A percentile compares a stretch with the other conserved stretches of the same genome.
Conservation (phyloP, 2,329 filamentous ascomycete genomes). For the Colletotrichum lentis region DNA sequence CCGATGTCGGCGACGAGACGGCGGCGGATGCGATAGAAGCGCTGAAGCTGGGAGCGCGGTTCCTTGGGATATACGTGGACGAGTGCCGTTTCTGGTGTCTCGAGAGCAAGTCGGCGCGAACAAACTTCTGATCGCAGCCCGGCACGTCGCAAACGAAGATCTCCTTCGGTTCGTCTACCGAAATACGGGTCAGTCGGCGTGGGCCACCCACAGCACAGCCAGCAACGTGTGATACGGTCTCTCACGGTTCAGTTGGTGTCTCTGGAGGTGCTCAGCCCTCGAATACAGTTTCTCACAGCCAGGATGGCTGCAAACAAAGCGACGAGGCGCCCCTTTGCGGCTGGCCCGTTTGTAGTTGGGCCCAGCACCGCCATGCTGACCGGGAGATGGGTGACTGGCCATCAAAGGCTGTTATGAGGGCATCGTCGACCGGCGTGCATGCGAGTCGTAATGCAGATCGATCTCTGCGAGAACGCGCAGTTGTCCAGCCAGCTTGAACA, state of each 20-base stretch:
- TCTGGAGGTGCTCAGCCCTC: conserved; percentile 80
- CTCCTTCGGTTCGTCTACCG: conserved; percentile 77
- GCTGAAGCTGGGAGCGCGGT: conserved; percentile 59
- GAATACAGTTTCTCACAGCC: conserved; percentile 84
- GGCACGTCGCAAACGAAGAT: conserved; percentile 80
- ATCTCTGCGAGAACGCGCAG: background rate
- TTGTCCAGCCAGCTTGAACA: background rate
- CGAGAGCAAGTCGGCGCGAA: conserved; percentile 78
- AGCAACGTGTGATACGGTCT: background rate
- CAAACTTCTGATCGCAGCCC: conserved; percentile 78
- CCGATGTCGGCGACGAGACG: conserved; percentile 39
- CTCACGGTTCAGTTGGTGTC: conserved; percentile 79
- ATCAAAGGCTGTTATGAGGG: conserved; percentile 22
- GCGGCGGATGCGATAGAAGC: conserved; percentile 43
- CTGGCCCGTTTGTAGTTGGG: conserved; percentile 60
- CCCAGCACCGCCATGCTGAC: conserved; percentile 31
- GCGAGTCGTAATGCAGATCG: background rate
- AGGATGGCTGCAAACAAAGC: conserved; percentile 71
- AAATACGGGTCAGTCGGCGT: conserved; percentile 15
- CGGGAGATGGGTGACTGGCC: conserved; percentile 25
- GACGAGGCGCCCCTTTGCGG: conserved; percentile 58
- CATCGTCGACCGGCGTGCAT: conserved; percentile 5
- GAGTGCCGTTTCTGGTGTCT: conserved; percentile 73
- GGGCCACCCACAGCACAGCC: background rate
- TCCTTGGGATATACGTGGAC: conserved; percentile 60